Evolutionary conservation across 768 basidiomycete genomes (phyloP), one percentile per base, ranked within the genome.

Genomic region (Tylopilus balloui): DNA sequence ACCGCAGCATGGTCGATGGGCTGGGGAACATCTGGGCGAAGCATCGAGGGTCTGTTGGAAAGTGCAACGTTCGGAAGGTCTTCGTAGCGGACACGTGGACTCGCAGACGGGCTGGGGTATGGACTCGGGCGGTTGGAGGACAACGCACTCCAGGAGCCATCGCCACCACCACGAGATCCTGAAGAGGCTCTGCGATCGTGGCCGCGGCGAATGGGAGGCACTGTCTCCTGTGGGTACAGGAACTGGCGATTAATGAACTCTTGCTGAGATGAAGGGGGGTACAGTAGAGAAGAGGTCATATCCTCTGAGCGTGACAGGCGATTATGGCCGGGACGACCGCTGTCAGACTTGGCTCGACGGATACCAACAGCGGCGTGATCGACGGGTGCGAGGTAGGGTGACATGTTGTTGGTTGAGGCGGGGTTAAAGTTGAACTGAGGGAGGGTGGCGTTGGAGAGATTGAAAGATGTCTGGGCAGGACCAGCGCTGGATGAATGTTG

Each of bases 61-160:
- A 67, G 67, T 3, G 61, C 6, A 17, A 65, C 61, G 32, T 44
- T 64, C 38, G 73, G 71, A n/a, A 85, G 71, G 25, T 83, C 78
- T 4, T 71, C 67, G 58, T 80, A 77, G 7, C 72, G 66, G 2
- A 74, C 71, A 21, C 78, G 71, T 20, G 86, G 86, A 45, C 78
- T 81, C 5, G 82, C 83, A 31, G 80, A 79, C 15, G 86, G 85
- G 38, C 77, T 79, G 0, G 85, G 85, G 61, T 84, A 88, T 3
- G 82, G 87, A 42, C 75, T 81, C 2, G 78, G 67, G 2, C 83
- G 72, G 34, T 56, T 59, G 25, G 73, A 74, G 13, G 61, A 62
- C 45, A 63, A 48, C 11, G 63, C 68, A 24, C 71, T 68, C 68
- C 70, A 69, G 11, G 55, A 45, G 25, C 65, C 54, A 5, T 63